Conservation (phyloP, 345 rosid genomes). For the Arabidopsis arenosa region DNA sequence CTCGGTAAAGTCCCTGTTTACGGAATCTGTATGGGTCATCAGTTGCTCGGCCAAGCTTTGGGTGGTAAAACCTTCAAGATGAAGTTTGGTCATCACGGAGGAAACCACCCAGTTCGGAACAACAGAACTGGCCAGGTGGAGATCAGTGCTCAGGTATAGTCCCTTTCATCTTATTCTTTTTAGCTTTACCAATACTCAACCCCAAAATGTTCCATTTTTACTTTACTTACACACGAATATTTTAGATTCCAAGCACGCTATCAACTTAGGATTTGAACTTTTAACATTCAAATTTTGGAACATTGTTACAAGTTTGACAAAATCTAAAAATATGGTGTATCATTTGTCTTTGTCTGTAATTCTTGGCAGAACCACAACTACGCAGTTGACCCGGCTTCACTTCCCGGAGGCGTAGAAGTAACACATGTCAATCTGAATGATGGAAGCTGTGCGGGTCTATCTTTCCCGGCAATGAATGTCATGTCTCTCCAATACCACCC, state of each 20-base stretch:
- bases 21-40: slow-evolving; percentile 99
- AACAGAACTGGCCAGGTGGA: slow-evolving; percentile 72
- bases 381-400: slow-evolving; percentile 89
- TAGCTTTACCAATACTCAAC: slow-evolving; percentile 1
- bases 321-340: slow-evolving; percentile 19
- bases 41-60: slow-evolving; percentile 92
- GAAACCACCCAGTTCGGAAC: slow-evolving; percentile 90
- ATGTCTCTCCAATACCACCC: slow-evolving; percentile 98
- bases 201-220: background rate
- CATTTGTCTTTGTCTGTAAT: background rate
- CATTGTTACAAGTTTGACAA: slow-evolving; percentile 11
- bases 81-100: slow-evolving; percentile 99
- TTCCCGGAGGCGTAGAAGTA: slow-evolving; percentile 87
- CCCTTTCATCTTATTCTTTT: background rate
- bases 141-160: slow-evolving; percentile 88
- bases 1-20: slow-evolving; percentile 90
- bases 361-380: slow-evolving; percentile 85
- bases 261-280: background rate
- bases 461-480: slow-evolving; percentile 69
- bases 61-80: slow-evolving; percentile 96
- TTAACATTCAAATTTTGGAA: slow-evolving; percentile 1
- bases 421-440: slow-evolving; percentile 95
- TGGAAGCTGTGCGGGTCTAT: slow-evolving; percentile 94
- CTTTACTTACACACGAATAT: background rate
- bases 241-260: background rate